Evolutionary conservation across 2,329 filamentous ascomycete genomes (phyloP), one percentile per base, ranked within the genome.

Genomic region (Cordyceps sp.): DNA sequence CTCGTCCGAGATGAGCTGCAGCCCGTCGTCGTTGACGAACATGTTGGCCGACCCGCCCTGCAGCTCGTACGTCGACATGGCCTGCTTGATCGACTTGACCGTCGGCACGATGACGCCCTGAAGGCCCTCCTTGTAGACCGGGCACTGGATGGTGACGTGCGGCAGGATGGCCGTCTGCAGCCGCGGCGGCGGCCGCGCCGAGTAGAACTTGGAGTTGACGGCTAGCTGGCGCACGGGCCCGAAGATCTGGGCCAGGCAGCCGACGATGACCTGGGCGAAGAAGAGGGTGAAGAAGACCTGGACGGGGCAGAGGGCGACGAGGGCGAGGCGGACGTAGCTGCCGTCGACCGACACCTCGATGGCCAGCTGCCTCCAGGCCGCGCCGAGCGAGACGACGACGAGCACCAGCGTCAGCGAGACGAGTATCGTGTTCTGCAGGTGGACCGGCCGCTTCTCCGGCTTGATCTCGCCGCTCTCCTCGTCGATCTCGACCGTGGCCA

Each of bases 121-220:
- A 3, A 92, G 64, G 40, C 82, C 81, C 51, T 92, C 83, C 52
- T 88, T 90, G 60, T 90, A 92, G 0, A 92, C 80, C 5, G 83
- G 83, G 50, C 81, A 86, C 48, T 93, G 83, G 26, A 92, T 79
- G 4, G 81, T 88, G 39, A 83, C 64, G 46, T 83, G 80, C 3
- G 78, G 79, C 13, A 86, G 63, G 18, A 61, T 48, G 6, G 56
- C 45, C 2, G 54, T 58, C 35, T 68, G 66, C 19, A 85, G 53
- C 30, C 78, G 62, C 15, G 67, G 66, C 2, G 77, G 73, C 8
- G 76, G 65, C n/a, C 65, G 61, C 2, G 78, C 82, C 0, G 82
- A 88, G 57, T 79, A 90, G 59, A 77, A 88, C 51, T 79, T 81
- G 46, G 79, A 84, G 63, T 90, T 90, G 44, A 66, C 58, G 21